A percentile compares a stretch with the other conserved stretches of the same genome.
Conservation (phyloP, 805 yeast species). For the Lipomyces kockii region DNA sequence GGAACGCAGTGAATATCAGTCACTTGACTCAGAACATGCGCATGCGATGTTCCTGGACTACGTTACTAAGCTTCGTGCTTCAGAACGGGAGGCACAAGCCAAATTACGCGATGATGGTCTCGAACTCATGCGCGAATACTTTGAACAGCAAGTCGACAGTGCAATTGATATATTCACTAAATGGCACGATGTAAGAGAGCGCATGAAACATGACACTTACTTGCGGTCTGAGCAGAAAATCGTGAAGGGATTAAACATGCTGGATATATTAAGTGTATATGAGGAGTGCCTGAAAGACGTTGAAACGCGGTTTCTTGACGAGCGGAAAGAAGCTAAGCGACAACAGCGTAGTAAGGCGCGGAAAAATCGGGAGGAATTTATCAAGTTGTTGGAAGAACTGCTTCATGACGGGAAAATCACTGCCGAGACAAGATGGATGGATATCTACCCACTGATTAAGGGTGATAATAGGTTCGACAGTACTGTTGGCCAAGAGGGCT, state of each 20-base stretch:
- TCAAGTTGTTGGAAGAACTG: constrained; percentile 51
- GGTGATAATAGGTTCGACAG: constrained; percentile 62
- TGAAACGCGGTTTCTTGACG: constrained; percentile 42
- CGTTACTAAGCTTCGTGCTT: constrained; percentile 13
- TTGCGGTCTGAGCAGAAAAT: constrained; percentile 40
- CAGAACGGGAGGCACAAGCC: constrained; percentile 20
- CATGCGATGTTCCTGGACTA: constrained; percentile 20
- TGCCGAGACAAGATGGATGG: constrained; percentile 64
- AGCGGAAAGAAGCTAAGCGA: constrained; percentile 43
- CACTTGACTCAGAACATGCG: constrained; percentile 27
- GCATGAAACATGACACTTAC: constrained; percentile 40
- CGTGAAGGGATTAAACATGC: constrained; percentile 49
- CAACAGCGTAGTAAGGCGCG: constrained; percentile 62
- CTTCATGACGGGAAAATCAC: constrained; percentile 46
- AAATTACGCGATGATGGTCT: constrained; percentile 42
- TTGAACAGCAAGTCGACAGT: constrained; percentile 7
- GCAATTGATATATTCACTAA: constrained; percentile 17
- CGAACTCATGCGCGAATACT: constrained; percentile 17
- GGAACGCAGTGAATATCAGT: constrained; percentile 21
- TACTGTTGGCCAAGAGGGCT: constrained; percentile 75
- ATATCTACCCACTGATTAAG: constrained; percentile 56
- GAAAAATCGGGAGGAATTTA: constrained; percentile 66
- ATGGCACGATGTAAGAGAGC: constrained; percentile 28
- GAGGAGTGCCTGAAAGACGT: constrained; percentile 47
- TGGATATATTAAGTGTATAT: constrained; percentile 65